Evolutionary conservation across 331 rosid species (phyloP).

Genomic region (Cucumis variabilis): DNA sequence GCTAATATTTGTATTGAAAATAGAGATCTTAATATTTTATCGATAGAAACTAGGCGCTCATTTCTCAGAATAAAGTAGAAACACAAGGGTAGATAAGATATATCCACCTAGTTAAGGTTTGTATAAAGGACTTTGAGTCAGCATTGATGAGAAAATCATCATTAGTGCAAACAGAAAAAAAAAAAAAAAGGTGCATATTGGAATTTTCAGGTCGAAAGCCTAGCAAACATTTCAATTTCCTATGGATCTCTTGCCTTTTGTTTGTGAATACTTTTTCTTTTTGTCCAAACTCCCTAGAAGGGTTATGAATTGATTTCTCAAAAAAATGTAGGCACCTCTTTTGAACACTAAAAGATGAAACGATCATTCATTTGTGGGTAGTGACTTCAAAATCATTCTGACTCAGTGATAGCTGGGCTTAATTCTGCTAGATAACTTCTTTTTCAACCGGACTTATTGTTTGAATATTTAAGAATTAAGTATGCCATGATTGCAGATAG

Average conservation of each 20-base stretch:
- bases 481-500: too few species aligned
- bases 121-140: not conserved
- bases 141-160: not conserved
- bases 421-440: too few species aligned
- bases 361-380: not conserved
- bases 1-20: not conserved
- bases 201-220: too few species aligned
- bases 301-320: too few species aligned
- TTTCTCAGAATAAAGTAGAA: not conserved
- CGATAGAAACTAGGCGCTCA: not conserved
- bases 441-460: too few species aligned
- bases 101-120: not conserved
- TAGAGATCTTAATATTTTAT: not conserved
- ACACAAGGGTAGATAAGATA: not conserved
- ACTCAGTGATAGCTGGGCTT: not conserved
- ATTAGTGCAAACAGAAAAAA: not conserved
- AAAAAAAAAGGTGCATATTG: too few species aligned
- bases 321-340: too few species aligned
- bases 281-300: too few species aligned
- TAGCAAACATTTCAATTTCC: too few species aligned
- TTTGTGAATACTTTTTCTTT: too few species aligned
- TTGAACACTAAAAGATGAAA: not conserved
- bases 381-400: not conserved
- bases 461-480: too few species aligned
- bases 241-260: too few species aligned